These are phyloP conservation scores for Wickerhamomyces ciferrii DNA, from an alignment of 805 yeast species.

Conservation along the genomic window DNA sequence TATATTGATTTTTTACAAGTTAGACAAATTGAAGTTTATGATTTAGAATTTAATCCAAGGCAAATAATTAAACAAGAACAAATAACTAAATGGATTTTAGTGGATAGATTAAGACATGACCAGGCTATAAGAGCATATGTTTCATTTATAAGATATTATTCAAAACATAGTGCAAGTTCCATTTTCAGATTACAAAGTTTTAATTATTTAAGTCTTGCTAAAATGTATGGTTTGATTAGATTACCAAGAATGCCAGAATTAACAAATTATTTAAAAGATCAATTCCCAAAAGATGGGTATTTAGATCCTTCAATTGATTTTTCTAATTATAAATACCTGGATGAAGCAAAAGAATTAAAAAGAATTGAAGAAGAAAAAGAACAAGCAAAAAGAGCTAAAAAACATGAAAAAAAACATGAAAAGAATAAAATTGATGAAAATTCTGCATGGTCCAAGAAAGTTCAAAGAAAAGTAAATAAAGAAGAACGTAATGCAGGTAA, in stretches of 20 bases:
- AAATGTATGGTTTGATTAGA: slow-evolving; percentile 73
- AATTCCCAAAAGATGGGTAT: slow-evolving; percentile 73
- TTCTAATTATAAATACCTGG: slow-evolving; percentile 61
- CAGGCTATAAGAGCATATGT: slow-evolving; percentile 75
- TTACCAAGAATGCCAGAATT: slow-evolving; percentile 95
- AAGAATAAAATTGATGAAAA: slow-evolving; percentile 9
- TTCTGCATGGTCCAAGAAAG: slow-evolving; percentile 33
- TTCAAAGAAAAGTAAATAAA: slow-evolving; percentile 41
- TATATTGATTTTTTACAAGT: slow-evolving; percentile 78
- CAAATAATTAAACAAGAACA: slow-evolving; percentile 11
- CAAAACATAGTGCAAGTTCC: slow-evolving; percentile 83
- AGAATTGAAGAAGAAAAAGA: slow-evolving; percentile 53
- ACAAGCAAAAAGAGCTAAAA: slow-evolving; percentile 26
- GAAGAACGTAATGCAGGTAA: slow-evolving; percentile 60
- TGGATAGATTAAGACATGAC: slow-evolving; percentile 80
- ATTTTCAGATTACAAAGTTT: slow-evolving; percentile 72
- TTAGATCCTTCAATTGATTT: slow-evolving; percentile 57
- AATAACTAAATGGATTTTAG: slow-evolving; percentile 49
- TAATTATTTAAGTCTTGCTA: slow-evolving; percentile 69
- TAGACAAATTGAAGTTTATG: slow-evolving; percentile 50
- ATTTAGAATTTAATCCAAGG: slow-evolving; percentile 18
- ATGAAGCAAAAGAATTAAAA: slow-evolving; percentile 55
- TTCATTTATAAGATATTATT: slow-evolving; percentile 75
- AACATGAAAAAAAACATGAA: slow-evolving; percentile 24
- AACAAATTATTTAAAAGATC: slow-evolving; percentile 39